Percentiles rank a stretch among this genome's conserved stretches.
These are phyloP conservation scores for Pyrenula massariospora DNA, from an alignment of 495 filamentous ascomycete genomes.

Conservation along the genomic window DNA sequence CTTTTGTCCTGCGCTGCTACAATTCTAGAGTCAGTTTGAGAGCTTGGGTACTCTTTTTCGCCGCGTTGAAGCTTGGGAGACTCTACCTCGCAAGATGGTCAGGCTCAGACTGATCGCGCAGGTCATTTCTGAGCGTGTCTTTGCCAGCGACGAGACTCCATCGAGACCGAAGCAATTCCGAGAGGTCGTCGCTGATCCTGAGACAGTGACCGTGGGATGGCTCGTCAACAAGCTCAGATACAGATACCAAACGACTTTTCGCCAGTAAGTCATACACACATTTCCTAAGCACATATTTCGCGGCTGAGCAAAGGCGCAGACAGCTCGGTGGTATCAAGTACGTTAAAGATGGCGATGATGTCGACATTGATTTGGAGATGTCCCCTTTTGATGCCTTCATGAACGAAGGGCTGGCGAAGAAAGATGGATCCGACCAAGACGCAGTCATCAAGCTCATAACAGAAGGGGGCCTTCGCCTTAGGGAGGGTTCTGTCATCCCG, in stretches of 20 bases:
- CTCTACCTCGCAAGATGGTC: not conserved
- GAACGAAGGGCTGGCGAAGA: not conserved
- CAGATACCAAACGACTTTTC: not conserved
- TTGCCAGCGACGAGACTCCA: not conserved
- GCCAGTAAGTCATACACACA: not conserved
- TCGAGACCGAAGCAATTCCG: not conserved
- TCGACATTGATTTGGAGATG: not conserved
- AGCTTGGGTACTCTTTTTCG: too few relatives aligned
- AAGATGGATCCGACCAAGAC: not conserved
- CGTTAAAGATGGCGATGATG: not conserved
- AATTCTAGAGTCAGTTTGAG: too few relatives aligned
- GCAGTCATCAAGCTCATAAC: not conserved
- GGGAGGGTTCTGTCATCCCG: not conserved
- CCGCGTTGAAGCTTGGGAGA: too few relatives aligned
- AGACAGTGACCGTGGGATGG: not conserved
- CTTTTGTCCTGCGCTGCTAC: too few relatives aligned
- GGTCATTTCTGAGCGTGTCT: not conserved
- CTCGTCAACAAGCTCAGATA: not conserved
- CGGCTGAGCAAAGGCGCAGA: not conserved
- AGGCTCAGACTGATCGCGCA: not conserved
- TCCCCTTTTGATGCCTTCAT: not conserved
- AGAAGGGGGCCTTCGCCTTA: not conserved
- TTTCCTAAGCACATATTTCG: too few relatives aligned
- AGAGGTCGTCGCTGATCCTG: not conserved
- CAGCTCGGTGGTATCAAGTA: not conserved